Evolutionary conservation across 202 grass and related monocot species (phyloP).

Genomic region (Dendrocalamus latiflorus): DNA sequence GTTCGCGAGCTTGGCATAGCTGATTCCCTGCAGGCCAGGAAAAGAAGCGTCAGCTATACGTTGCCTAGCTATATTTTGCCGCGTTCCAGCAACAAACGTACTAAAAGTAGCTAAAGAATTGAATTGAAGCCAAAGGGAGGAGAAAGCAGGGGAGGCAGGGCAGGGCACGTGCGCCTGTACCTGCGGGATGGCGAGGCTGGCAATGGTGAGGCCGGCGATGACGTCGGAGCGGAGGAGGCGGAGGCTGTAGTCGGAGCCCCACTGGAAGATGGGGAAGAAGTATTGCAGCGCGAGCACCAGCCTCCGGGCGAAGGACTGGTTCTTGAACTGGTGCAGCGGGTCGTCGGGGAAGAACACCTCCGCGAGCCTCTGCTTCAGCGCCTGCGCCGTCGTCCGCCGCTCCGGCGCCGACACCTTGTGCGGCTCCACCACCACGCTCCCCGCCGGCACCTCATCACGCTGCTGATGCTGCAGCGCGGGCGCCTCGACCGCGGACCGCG

Average conservation of each 20-base stretch:
- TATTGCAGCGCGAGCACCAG: slow-evolving; percentile 76
- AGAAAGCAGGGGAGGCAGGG: not conserved
- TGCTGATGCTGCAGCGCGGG: not conserved
- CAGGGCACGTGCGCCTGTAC: not conserved
- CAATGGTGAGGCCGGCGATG: slow-evolving; percentile 97
- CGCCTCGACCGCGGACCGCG: not conserved
- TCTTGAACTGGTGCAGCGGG: slow-evolving; percentile 93
- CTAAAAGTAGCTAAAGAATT: slow-evolving; percentile 29
- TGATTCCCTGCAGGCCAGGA: slow-evolving; percentile 72
- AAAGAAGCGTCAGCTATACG: not conserved
- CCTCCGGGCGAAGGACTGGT: slow-evolving; percentile 62
- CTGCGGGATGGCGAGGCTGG: slow-evolving; percentile 97
- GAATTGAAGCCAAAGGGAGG: not conserved
- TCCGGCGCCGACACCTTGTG: slow-evolving; percentile 88
- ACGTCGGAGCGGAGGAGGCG: slow-evolving; percentile 85
- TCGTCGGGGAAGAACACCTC: slow-evolving; percentile 99
- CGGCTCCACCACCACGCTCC: slow-evolving; percentile 25
- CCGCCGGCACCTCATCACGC: not conserved
- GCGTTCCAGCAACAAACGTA: not conserved
- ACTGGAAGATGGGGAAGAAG: slow-evolving; percentile 93
- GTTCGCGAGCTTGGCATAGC: slow-evolving; percentile 99
- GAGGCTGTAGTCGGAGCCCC: slow-evolving; percentile 72
- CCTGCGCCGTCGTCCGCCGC: slow-evolving; percentile 23
- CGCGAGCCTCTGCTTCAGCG: slow-evolving; percentile 54
- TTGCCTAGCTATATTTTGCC: not conserved